Evolutionary conservation across 1,139 yeast species (phyloP), one percentile per base, ranked within the genome.

Genomic region (Cylindricascospora bacillispora): DNA sequence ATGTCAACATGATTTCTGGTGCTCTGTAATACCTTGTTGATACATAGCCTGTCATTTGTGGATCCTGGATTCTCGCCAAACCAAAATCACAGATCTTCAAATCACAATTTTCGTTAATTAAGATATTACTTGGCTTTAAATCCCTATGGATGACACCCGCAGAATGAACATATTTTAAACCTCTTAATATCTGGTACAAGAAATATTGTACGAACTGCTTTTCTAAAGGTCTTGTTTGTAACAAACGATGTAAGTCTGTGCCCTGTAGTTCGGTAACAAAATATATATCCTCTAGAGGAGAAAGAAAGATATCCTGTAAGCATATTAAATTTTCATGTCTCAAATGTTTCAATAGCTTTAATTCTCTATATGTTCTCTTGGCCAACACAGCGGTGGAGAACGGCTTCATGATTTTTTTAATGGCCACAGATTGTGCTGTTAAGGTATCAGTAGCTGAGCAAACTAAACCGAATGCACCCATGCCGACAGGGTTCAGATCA

Each of bases 21-120:
- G 98, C 99, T 43, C 99, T 70, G 57, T 89, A 89, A 65, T 89
- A 92, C 48, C 99, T 63, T 3, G 99, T 89, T 13, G 93, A 79
- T 12, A 89, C 98, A 56, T 89, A 89, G 19, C 98, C 99, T 1
- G 98, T 89, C 98, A 89, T 89, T 56, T 89, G 97, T 9, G 95
- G 95, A 59, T 89, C 97, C 62, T 89, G 95, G 52, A 89, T 81
- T 54, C 98, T 70, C 21, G 97, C 97, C 39, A 89, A 65, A 15
- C 98, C 98, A 54, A 89, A 89, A 60, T 89, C 98, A 62, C 97
- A 86, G 46, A 89, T 89, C 56, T 86, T 86, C 50, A 89, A 65
- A 58, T 89, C 97, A 60, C 97, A 89, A 57, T 86, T 85, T 60
- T 86, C 95, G 54, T 86, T 86, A 46, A 89, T 81, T 38, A 89